These are phyloP conservation scores for Veloporphyrellus conicus DNA, from an alignment of 1,284 basidiomycete genomes.

Conservation along the genomic window DNA sequence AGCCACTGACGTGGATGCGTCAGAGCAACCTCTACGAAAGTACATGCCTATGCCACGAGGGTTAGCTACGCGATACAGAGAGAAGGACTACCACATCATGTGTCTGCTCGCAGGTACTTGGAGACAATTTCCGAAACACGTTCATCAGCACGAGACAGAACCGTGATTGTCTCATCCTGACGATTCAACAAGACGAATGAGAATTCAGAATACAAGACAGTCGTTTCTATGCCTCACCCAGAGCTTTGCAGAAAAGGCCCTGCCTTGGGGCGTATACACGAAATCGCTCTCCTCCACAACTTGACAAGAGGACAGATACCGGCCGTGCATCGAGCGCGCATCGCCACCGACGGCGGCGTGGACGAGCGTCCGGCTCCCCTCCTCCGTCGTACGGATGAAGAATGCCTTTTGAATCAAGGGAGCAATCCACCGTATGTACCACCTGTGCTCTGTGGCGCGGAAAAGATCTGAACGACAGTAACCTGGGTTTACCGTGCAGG, in stretches of 20 bases:
- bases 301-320: constrained; percentile 17
- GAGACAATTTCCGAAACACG: constrained; percentile 15
- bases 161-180: constrained; percentile 30
- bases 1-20: neutral
- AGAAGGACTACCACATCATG: neutral
- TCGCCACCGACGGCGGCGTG: constrained; percentile 11
- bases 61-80: neutral
- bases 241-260: constrained; percentile 14
- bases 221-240: constrained; percentile 14
- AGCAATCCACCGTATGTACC: constrained; percentile 1
- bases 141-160: constrained; percentile 23
- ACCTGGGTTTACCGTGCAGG: constrained; percentile 32
- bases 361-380: constrained; percentile 22
- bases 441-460: constrained; percentile 8
- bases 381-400: constrained; percentile 13
- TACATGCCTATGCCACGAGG: neutral
- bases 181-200: neutral
- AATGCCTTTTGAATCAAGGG: neutral
- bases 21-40: neutral
- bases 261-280: constrained; percentile 18
- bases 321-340: constrained; percentile 16
- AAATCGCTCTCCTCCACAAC: constrained; percentile 17
- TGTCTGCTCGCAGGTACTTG: constrained; percentile 5
- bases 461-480: constrained; percentile 25
- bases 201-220: neutral